Percentiles rank a stretch among this genome's conserved stretches.
Conservation (phyloP, 495 filamentous ascomycete species). For the Monascus purpureus region DNA sequence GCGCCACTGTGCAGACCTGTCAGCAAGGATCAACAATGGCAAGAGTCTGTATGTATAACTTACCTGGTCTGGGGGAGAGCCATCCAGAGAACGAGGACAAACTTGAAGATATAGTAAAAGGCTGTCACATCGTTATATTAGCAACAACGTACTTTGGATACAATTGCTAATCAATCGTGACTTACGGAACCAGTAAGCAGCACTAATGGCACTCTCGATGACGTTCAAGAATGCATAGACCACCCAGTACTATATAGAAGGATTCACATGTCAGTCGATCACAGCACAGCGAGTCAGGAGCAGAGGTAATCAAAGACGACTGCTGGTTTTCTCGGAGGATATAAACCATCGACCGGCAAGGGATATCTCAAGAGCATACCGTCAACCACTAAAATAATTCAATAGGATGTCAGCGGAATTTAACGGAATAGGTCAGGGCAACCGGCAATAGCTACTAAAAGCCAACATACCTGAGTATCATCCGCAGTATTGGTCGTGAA, state of each 20-base stretch:
- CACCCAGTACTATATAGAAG: conserved; percentile 73
- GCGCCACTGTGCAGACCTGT: conserved; percentile 55
- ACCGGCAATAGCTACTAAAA: too few species aligned
- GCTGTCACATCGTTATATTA: conserved; percentile 25
- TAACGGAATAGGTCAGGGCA: too few species aligned
- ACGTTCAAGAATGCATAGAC: conserved; percentile 89
- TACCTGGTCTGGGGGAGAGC: conserved; percentile 88
- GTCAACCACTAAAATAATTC: conserved; percentile 43
- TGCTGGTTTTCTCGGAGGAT: too few species aligned
- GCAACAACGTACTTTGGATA: not conserved
- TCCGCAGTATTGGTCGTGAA: conserved; percentile 71
- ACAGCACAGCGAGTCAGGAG: too few species aligned
- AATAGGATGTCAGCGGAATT: conserved; percentile 5
- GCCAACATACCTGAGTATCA: conserved; percentile 69
- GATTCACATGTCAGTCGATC: too few species aligned
- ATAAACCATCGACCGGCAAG: too few species aligned
- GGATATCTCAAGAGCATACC: too few species aligned
- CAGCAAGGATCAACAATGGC: conserved; percentile 4
- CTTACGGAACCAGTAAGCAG: conserved; percentile 96
- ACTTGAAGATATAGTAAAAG: conserved; percentile 99
- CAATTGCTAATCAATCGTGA: too few species aligned
- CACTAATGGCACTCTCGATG: conserved; percentile 80
- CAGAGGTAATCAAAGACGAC: too few species aligned
- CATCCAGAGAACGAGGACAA: conserved; percentile 92
- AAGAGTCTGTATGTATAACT: conserved; percentile 13